phyloP scores from a whole-genome alignment of 2,329 filamentous ascomycete genomes.

The Fusarium succisae region DNA sequence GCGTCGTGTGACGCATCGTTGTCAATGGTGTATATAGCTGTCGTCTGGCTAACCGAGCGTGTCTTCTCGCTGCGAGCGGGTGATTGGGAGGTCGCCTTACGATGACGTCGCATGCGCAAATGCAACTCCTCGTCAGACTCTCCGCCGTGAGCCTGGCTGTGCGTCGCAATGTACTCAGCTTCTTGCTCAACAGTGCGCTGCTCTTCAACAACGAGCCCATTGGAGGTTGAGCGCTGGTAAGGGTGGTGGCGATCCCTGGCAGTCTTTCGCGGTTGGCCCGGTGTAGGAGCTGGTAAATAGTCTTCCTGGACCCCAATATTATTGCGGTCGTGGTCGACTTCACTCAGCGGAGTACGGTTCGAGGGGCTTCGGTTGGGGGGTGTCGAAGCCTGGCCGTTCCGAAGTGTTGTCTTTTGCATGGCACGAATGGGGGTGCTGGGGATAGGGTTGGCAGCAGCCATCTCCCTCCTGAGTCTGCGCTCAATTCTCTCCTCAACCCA shows the following conservation, averaged over 20 bases:
- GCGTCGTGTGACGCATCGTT: conserved; percentile 75
- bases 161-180: conserved; percentile 68
- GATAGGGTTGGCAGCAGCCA: conserved; percentile 57
- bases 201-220: conserved; percentile 56
- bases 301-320: conserved; percentile 81
- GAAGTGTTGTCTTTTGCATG: conserved; percentile 67
- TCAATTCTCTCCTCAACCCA: conserved; percentile 91
- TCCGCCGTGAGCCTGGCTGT: conserved; percentile 68
- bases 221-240: conserved; percentile 68
- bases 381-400: conserved; percentile 78
- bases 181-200: conserved; percentile 65
- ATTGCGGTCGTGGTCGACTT: conserved; percentile 84
- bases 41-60: conserved; percentile 79
- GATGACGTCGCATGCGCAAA: conserved; percentile 75
- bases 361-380: conserved; percentile 82
- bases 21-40: conserved; percentile 72
- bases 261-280: conserved; percentile 93
- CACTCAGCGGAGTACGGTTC: conserved; percentile 86
- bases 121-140: conserved; percentile 88
- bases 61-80: conserved; percentile 69
- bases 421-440: conserved; percentile 70
- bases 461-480: conserved; percentile 69
- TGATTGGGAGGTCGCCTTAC: conserved; percentile 70
- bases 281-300: conserved; percentile 92
- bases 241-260: conserved; percentile 81